Conservation (phyloP, 2,329 filamentous ascomycete species). For the Alternaria ventricosa region DNA sequence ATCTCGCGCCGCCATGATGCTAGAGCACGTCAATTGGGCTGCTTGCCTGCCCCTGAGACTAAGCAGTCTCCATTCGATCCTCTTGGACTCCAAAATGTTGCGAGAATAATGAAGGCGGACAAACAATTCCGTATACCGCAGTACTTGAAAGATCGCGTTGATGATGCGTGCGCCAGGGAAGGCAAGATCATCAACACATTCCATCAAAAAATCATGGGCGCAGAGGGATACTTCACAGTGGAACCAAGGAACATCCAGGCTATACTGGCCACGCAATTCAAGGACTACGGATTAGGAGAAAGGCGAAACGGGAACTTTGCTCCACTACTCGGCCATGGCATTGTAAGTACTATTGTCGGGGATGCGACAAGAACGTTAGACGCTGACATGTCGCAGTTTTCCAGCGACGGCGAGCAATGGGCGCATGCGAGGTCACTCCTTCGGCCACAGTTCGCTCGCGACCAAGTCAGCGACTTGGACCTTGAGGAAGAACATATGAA, state of each 20-base stretch:
- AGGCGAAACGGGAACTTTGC: constrained; percentile 46
- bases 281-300: constrained; percentile 52
- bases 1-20: constrained; percentile 41
- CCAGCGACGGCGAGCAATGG: constrained; percentile 40
- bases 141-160: constrained; percentile 26
- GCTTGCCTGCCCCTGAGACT: constrained; percentile 47
- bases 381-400: constrained; percentile 28
- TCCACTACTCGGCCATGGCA: constrained; percentile 51
- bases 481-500: constrained; percentile 40
- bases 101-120: constrained; percentile 47
- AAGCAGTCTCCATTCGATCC: constrained; percentile 54
- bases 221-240: constrained; percentile 35
- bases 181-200: constrained; percentile 37
- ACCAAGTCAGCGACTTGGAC: constrained; percentile 43
- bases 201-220: constrained; percentile 25
- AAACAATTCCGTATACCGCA: constrained; percentile 44
- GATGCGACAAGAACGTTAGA: not conserved
- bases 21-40: constrained; percentile 50
- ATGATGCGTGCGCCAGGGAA: constrained; percentile 23
- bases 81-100: constrained; percentile 58
- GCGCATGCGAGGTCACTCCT: constrained; percentile 41
- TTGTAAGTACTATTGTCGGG: constrained; percentile 27
- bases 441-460: constrained; percentile 44
- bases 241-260: constrained; percentile 56
- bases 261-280: constrained; percentile 53